Evolutionary conservation across 257 asterid species (phyloP).

Genomic region (Solanum pimpinellifolium): DNA sequence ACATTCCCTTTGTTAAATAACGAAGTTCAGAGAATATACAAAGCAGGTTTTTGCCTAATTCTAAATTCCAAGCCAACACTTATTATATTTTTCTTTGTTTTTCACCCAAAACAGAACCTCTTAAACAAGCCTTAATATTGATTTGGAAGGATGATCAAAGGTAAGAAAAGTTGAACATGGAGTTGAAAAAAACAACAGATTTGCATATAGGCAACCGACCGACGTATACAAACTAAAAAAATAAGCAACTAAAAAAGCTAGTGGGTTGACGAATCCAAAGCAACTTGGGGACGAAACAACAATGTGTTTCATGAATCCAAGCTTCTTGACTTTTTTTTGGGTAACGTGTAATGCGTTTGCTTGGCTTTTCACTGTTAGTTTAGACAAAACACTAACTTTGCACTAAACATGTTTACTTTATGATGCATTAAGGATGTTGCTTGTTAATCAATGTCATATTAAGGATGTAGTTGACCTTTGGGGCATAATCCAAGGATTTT

Average conservation of each 20-base stretch:
- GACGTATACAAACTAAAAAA: not conserved
- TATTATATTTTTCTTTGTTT: not conserved
- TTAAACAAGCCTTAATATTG: not conserved
- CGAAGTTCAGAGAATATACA: not conserved
- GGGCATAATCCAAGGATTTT: not conserved
- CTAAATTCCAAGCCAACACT: not conserved
- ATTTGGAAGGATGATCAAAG: not conserved
- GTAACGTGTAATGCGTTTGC: not conserved
- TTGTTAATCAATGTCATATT: not conserved
- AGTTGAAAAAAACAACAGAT: not conserved
- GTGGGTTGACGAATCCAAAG: not conserved
- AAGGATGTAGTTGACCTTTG: not conserved
- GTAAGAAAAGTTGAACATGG: not conserved
- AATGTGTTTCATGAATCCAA: not conserved
- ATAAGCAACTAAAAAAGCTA: not conserved
- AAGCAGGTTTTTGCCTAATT: not conserved
- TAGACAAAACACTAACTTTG: not conserved
- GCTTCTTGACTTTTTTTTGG: not conserved
- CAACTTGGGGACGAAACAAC: not conserved
- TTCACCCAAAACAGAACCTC: not conserved
- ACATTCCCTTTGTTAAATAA: not conserved
- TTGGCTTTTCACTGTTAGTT: not conserved
- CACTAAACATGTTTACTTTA: not conserved
- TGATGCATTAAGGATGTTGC: not conserved
- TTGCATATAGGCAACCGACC: not conserved